Conservation (phyloP, 352 stramenopile genomes). For the Globisporangium alternatum region DNA sequence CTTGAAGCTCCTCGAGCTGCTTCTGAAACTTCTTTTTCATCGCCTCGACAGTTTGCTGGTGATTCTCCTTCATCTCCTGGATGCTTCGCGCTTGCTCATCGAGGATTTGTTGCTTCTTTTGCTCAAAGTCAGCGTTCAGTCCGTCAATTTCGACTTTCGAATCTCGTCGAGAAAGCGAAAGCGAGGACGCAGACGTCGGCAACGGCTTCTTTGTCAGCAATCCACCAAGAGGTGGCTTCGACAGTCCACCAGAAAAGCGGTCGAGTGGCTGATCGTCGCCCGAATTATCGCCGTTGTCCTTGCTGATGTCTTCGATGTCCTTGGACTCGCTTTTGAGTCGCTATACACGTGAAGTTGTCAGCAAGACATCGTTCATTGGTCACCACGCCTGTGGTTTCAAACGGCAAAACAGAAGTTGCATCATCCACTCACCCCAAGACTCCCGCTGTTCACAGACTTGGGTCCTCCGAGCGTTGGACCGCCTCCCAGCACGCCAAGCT, state of each 20-base stretch:
- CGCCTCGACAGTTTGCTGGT: conserved; percentile 33
- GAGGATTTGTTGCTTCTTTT: conserved; percentile 45
- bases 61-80: conserved; percentile 29
- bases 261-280: conserved; percentile 14
- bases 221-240: conserved; percentile 45
- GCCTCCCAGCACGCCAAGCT: conserved; percentile 30
- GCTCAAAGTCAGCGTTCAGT: conserved; percentile 32
- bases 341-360: conserved; percentile 11
- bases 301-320: conserved; percentile 29
- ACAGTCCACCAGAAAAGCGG: conserved; percentile 25
- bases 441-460: conserved; percentile 35
- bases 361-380: neutral
- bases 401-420: neutral
- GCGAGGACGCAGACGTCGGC: conserved; percentile 19
- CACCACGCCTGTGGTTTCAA: neutral
- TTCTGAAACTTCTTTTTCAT: conserved; percentile 46
- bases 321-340: conserved; percentile 30
- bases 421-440: conserved; percentile 42
- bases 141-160: conserved; percentile 37
- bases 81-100: conserved; percentile 43
- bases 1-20: conserved; percentile 48
- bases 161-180: conserved; percentile 24
- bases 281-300: conserved; percentile 25
- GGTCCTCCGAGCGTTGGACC: conserved; percentile 28
- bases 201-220: conserved; percentile 54